A percentile compares a stretch with the other conserved stretches of the same genome.
phyloP scores from a whole-genome alignment of 129 eudicot genomes.

The Flaveria robusta region DNA sequence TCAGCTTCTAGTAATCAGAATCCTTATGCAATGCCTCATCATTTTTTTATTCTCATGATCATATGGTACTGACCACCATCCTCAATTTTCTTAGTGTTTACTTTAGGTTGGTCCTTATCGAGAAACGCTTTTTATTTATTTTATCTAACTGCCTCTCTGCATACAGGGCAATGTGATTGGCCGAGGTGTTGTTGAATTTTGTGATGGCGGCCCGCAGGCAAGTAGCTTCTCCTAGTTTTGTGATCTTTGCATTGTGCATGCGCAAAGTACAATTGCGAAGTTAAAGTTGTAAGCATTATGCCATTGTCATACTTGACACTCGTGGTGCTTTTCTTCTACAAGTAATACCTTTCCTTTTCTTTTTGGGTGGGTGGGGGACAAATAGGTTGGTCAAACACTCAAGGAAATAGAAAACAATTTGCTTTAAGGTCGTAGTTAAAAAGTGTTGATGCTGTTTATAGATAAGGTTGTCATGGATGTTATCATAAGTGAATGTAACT shows the following conservation, averaged over 20 bases:
- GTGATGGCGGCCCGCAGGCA: constrained; percentile 93
- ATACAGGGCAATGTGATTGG: constrained; percentile 93
- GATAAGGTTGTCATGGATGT: constrained; percentile 6
- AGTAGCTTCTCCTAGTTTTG: constrained; percentile 29
- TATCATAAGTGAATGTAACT: not conserved
- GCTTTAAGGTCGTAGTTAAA: not conserved
- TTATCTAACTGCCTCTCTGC: constrained; percentile 16
- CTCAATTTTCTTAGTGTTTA: not conserved
- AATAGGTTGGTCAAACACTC: not conserved
- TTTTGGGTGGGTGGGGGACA: not conserved
- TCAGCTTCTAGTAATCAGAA: constrained; percentile 2
- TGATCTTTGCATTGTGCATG: constrained; percentile 15
- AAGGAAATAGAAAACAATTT: not conserved
- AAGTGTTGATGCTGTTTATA: not conserved
- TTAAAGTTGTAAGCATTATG: constrained; percentile 5
- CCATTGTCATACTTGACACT: constrained; percentile 4
- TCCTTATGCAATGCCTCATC: constrained; percentile 7
- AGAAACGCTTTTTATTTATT: not conserved
- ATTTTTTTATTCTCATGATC: constrained; percentile 13
- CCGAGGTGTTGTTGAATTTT: constrained; percentile 80
- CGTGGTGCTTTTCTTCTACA: not conserved
- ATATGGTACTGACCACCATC: not conserved
- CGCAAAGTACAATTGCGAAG: not conserved
- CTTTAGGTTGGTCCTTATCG: not conserved
- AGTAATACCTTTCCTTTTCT: not conserved